Base-by-base conservation (phyloP, 371 early-diverging fungal species). In the Mycotypha africana region DNA sequence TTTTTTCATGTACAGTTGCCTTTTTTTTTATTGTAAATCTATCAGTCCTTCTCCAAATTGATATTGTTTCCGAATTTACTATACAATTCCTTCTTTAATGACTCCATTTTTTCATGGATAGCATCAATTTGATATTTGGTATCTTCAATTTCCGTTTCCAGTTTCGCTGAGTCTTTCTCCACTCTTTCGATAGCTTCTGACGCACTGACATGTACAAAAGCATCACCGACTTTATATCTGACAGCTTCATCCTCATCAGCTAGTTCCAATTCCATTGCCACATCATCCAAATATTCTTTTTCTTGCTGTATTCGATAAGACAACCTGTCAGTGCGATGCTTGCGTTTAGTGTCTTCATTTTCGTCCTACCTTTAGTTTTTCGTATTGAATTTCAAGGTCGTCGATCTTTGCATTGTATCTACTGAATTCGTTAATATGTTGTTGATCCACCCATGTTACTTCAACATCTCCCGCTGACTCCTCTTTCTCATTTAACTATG, bases 361-460 rank as follows among this genome's bases (percentile, higher is more conserved):
- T n/a, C n/a, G n/a, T n/a, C n/a, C 11, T 59, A 90, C 92, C 89
- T 92, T 92, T 47, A 88, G 78, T 26, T 68, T 78, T 38, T 85
- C 82, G 62, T 89, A 91, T 41, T 68, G 52, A 23, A 85, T 91
- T 51, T 94, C 92, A 20, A 92, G 66, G 38, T 81, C 78, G 53
- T 88, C 86, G 38, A 91, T 61, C 38, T 79, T 82, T 17, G 81
- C 65, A 56, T 90, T 93, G 36, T 91, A 74, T 74, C 84, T 85
- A 70, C 89, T 88, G 60, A 97, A 97, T 38, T 74, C 62, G 74
- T 97, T 97, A 70, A 97, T 97, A 42, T 86, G 86, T 47, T 85
- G 69, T 73, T 97, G 98, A 70, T 97, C 98, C 53, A 86, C 83
- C 90, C 93, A 92, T 9, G 86, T 84, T 16, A 97, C 95, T 58